Conservation (phyloP, 129 eudicot species). For the Flaveria linearis region DNA sequence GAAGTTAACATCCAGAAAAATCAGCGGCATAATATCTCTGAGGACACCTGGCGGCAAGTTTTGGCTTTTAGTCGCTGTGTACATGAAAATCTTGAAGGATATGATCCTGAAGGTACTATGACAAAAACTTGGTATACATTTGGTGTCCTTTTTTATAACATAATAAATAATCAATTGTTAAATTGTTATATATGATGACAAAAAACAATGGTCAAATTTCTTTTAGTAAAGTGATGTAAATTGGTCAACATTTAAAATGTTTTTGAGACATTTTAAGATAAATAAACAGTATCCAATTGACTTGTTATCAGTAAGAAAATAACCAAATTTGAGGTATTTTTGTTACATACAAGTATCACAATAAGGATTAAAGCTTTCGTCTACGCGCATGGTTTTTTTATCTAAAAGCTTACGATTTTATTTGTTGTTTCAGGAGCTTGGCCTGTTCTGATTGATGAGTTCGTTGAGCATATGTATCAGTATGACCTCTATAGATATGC, state of each 20-base stretch:
- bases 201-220: neutral
- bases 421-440: conserved; percentile 71
- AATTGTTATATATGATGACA: neutral
- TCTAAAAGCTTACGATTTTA: neutral
- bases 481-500: conserved; percentile 20
- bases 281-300: neutral
- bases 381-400: neutral
- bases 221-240: neutral
- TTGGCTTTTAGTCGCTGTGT: conserved; percentile 94
- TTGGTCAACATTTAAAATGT: neutral
- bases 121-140: neutral
- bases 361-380: neutral
- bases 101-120: conserved; percentile 86
- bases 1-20: conserved; percentile 46
- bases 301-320: neutral
- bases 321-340: neutral
- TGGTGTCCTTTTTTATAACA: neutral
- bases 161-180: neutral
- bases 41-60: conserved; percentile 98
- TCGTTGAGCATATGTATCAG: conserved; percentile 99
- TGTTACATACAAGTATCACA: neutral
- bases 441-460: conserved; percentile 91
- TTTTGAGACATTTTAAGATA: neutral
- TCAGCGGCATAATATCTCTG: conserved; percentile 93
- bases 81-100: conserved; percentile 96